Evolutionary conservation across 805 yeast genomes (phyloP).

Genomic region (Peterozyma toletana): DNA sequence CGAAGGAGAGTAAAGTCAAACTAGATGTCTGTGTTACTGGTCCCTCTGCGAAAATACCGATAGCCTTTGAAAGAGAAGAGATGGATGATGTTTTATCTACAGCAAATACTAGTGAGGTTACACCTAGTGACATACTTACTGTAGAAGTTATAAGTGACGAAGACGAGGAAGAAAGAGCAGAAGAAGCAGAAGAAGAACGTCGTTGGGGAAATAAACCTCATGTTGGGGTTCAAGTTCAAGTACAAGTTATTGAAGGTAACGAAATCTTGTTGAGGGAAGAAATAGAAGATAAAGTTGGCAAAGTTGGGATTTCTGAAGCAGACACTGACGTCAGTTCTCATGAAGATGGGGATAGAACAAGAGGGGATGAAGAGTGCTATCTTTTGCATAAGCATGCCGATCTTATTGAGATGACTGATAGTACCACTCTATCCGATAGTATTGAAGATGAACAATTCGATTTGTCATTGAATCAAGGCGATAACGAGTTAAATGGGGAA

Average conservation of each 20-base stretch:
- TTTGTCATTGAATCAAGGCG: conserved; percentile 2
- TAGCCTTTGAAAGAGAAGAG: not conserved
- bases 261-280: conserved; percentile 1
- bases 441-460: not conserved
- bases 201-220: too few relatives aligned
- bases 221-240: not conserved
- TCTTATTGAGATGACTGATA: too few relatives aligned
- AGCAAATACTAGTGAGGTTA: too few relatives aligned
- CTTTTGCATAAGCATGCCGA: too few relatives aligned
- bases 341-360: too few relatives aligned
- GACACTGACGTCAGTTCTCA: too few relatives aligned
- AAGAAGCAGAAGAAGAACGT: not conserved
- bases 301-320: too few relatives aligned
- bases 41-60: not conserved
- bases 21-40: not conserved
- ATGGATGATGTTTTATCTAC: too few relatives aligned
- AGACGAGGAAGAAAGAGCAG: not conserved
- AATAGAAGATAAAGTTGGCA: not conserved
- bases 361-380: too few relatives aligned
- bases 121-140: too few relatives aligned
- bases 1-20: not conserved
- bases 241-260: not conserved
- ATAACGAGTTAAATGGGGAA: not conserved
- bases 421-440: too few relatives aligned
- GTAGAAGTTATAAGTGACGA: not conserved